These are phyloP conservation scores for Capsella bursapastoris DNA, from an alignment of 345 rosid species.

Conservation along the genomic window DNA sequence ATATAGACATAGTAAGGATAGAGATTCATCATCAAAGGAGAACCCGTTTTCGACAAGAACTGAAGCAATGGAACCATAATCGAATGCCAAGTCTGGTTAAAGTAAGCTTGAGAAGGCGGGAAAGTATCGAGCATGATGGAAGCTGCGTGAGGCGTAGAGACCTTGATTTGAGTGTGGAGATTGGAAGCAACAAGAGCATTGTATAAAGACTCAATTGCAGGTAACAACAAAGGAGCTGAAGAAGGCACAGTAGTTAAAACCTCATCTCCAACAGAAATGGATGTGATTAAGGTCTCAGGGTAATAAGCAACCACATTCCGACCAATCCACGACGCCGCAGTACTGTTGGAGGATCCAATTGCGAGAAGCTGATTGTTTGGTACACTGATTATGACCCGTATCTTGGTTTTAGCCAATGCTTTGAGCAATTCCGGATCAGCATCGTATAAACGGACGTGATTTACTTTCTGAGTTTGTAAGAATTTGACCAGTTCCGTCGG, in stretches of 20 bases:
- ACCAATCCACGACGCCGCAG: conserved; percentile 88
- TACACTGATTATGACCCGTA: conserved; percentile 80
- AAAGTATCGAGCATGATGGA: conserved; percentile 77
- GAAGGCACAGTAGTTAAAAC: conserved; percentile 89
- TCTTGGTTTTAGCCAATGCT: conserved; percentile 85
- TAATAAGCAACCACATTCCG: conserved; percentile 80
- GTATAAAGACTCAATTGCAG: conserved; percentile 86
- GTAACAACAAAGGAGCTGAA: conserved; percentile 76
- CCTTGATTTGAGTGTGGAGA: conserved; percentile 80
- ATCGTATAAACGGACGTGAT: conserved; percentile 80
- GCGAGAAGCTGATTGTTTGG: conserved; percentile 97
- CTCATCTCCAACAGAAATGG: conserved; percentile 91
- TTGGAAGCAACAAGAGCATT: conserved; percentile 89
- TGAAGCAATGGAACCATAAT: conserved; percentile 75
- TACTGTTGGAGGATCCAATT: conserved; percentile 83
- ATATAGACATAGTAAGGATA: conserved; percentile 96
- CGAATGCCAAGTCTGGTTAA: conserved; percentile 80
- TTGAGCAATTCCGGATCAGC: conserved; percentile 79
- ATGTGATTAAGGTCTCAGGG: conserved; percentile 75
- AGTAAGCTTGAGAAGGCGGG: conserved; percentile 96
- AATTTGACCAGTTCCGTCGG: conserved; percentile 63
- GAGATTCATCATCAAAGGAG: conserved; percentile 96
- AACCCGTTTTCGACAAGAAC: conserved; percentile 76
- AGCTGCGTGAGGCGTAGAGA: conserved; percentile 94
- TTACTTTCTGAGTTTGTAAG: conserved; percentile 72